These are phyloP conservation scores for Scheffersomyces spartinae DNA, from an alignment of 805 yeast genomes.

Conservation along the genomic window DNA sequence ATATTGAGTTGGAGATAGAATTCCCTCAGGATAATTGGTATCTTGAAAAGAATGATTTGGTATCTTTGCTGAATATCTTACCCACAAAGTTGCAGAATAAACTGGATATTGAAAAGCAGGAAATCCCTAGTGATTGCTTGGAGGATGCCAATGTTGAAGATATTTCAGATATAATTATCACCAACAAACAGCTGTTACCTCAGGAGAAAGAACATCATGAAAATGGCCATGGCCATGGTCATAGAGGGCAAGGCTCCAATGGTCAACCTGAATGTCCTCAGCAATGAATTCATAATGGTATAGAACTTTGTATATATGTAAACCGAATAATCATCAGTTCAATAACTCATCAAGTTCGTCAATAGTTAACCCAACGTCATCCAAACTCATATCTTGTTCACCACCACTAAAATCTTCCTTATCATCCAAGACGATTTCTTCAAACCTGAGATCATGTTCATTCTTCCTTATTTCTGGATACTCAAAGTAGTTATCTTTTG, in stretches of 20 bases:
- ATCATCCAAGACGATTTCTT: slow-evolving; percentile 6
- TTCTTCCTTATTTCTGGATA: slow-evolving; percentile 7
- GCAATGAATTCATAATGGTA: slow-evolving; percentile 14
- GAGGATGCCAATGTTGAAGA: slow-evolving; percentile 17
- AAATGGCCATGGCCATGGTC: slow-evolving; percentile 4
- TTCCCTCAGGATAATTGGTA: slow-evolving; percentile 86
- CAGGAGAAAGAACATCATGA: slow-evolving; percentile 7
- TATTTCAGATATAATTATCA: slow-evolving; percentile 11
- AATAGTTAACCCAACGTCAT: slow-evolving; percentile 18
- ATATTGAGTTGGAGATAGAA: slow-evolving; percentile 56
- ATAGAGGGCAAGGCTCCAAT: slow-evolving; percentile 6
- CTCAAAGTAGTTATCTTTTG: slow-evolving; percentile 4
- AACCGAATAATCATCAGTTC: slow-evolving; percentile 7
- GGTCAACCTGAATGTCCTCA: slow-evolving; percentile 32
- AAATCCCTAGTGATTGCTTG: slow-evolving; percentile 6
- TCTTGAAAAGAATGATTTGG: slow-evolving; percentile 54
- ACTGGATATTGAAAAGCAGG: slow-evolving; percentile 1
- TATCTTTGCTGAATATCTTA: slow-evolving; percentile 41
- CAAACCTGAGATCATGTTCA: no score
- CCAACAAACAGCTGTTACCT: slow-evolving; percentile 11
- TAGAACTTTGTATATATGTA: slow-evolving; percentile 1
- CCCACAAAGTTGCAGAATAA: slow-evolving; percentile 20
- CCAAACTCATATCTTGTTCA: slow-evolving; percentile 4
- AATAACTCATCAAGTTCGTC: slow-evolving; percentile 25
- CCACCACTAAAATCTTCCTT: slow-evolving; percentile 4